Conservation (phyloP, 768 basidiomycete species). For the Strobilomyces echinocephalus region DNA sequence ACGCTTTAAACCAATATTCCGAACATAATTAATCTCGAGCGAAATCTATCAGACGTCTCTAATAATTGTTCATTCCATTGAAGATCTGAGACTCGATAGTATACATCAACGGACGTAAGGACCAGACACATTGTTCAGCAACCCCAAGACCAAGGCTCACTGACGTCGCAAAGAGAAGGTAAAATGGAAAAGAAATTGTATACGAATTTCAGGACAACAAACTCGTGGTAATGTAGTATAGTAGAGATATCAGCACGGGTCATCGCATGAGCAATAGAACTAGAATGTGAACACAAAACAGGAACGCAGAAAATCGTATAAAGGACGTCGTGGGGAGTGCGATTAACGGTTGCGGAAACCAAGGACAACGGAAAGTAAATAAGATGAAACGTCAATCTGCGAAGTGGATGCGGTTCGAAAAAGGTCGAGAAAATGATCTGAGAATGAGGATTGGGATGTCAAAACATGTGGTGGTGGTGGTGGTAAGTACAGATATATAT, state of each 20-base stretch:
- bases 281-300: slow-evolving; percentile 17
- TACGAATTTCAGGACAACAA: slow-evolving; percentile 18
- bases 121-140: neutral
- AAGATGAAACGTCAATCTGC: slow-evolving; percentile 28
- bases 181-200: slow-evolving; percentile 10
- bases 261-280: slow-evolving; percentile 28
- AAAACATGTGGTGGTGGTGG: slow-evolving; percentile 30
- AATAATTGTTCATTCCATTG: slow-evolving; percentile 5
- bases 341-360: slow-evolving; percentile 28
- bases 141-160: slow-evolving; percentile 1
- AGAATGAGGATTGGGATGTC: slow-evolving; percentile 30
- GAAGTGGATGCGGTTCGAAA: slow-evolving; percentile 28
- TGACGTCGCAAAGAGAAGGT: slow-evolving; percentile 1
- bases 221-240: slow-evolving; percentile 30
- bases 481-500: slow-evolving; percentile 39
- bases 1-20: too few species aligned
- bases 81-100: slow-evolving; percentile 11
- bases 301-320: slow-evolving; percentile 12
- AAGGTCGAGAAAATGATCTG: slow-evolving; percentile 12
- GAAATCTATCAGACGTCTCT: neutral
- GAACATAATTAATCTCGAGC: too few species aligned
- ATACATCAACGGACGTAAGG: slow-evolving; percentile 20
- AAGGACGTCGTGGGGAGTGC: slow-evolving; percentile 19
- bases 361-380: slow-evolving; percentile 22
- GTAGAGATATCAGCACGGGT: slow-evolving; percentile 31